Base-by-base conservation (phyloP, 805 yeast genomes). In the Diddensiella caesifluorescens region DNA sequence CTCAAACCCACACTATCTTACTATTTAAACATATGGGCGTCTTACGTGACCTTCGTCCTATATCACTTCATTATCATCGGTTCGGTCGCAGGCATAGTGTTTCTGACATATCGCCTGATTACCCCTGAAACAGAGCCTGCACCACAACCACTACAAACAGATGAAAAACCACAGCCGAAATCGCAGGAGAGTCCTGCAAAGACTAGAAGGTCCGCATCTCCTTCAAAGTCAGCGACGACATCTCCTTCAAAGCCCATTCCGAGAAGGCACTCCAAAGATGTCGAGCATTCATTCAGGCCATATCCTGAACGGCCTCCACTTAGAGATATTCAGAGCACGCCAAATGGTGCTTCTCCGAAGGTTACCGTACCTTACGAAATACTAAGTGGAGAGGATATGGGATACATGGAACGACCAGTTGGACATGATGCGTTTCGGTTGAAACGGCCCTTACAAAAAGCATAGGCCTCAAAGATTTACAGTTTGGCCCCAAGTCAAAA, bases 351-450 rank as follows among this genome's bases (percentile, higher is more conserved):
- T 7, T 29, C 40, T 3, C n/a, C 31, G 22, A 23, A 23, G 3
- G n/a, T n/a, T n/a, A n/a, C n/a, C n/a, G n/a, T n/a, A n/a, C n/a
- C n/a, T n/a, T 4, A 23, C 20, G 18, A 15, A 15, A 33, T 47
- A 22, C 27, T 45, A 23, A 40, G 46, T 29, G 51, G 51, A 10
- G 51, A 47, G 6, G 51, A 47, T 23, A 29, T 47, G 20, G 18
- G 40, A 15, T 19, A 34, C 22, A 33, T 47, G n/a, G 51, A 47
- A 25, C 45, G 39, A 22, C 46, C 51, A 9, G 31, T 25, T 3
- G 47, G 47, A 7, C 40, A 42, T 15, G 21, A 36, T 13, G 46
- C 51, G 9, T 48, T 46, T 34, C 25, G 44, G n/a, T 26, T 47
- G 18, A 21, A 7, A 13, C 46, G 32, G 15, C 16, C 32, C 32